Percentiles rank a stretch among this genome's conserved stretches.
Evolutionary conservation across 2,329 filamentous ascomycete genomes (phyloP).

Genomic region (Orbilia ellipsospora): DNA sequence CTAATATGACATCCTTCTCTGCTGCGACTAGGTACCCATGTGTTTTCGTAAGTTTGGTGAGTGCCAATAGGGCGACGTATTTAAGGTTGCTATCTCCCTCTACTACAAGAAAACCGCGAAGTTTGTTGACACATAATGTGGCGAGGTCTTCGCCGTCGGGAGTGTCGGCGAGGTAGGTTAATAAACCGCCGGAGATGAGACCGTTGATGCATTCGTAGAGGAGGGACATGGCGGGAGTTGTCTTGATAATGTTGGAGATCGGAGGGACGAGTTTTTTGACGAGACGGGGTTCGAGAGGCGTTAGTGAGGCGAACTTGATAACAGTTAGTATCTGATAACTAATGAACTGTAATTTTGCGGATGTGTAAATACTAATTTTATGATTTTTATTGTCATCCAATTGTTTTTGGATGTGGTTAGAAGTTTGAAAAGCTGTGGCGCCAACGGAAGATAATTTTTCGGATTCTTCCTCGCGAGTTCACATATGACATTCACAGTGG

Average conservation of each 20-base stretch:
- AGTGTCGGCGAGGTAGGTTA: constrained; percentile 82
- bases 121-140: constrained; percentile 87
- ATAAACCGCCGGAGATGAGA: constrained; percentile 94
- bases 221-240: constrained; percentile 96
- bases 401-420: constrained; percentile 94
- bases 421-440: constrained; percentile 89
- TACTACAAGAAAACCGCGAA: constrained; percentile 89
- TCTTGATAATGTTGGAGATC: constrained; percentile 90
- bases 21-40: constrained; percentile 88
- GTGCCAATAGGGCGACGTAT: constrained; percentile 94
- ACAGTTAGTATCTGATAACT: neutral
- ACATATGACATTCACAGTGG: constrained; percentile 96
- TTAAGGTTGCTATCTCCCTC: constrained; percentile 96
- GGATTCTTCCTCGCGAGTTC: constrained; percentile 94
- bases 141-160: constrained; percentile 91
- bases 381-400: constrained; percentile 99
- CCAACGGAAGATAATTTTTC: constrained; percentile 90
- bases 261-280: constrained; percentile 92
- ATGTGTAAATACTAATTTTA: constrained; percentile 79
- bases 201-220: constrained; percentile 98
- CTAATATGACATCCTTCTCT: constrained; percentile 95
- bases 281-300: constrained; percentile 88
- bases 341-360: too few relatives aligned
- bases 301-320: constrained; percentile 86
- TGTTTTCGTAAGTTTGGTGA: constrained; percentile 91